Evolutionary conservation across 2,329 filamentous ascomycete genomes (phyloP).

Genomic region (Tolypocladium guangdongense): DNA sequence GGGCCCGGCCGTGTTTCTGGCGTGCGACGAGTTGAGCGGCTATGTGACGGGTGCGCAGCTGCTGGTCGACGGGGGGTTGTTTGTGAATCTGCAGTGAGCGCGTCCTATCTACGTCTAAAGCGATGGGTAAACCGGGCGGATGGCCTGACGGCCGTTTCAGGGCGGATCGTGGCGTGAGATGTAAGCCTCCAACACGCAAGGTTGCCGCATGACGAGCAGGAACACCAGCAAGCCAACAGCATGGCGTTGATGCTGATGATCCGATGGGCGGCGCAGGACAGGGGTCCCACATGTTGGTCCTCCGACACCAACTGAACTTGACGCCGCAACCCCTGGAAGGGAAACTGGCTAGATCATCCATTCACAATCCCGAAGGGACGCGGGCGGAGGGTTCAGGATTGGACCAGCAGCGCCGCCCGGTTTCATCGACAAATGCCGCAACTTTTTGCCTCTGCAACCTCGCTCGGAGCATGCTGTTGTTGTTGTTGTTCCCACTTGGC

Average conservation of each 20-base stretch:
- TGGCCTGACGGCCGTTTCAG: background rate
- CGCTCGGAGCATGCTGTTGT: background rate
- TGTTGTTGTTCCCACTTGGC: background rate
- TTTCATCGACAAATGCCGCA: background rate
- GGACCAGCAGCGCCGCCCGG: background rate
- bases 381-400: background rate
- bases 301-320: background rate
- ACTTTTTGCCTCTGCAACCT: background rate
- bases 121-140: too few species aligned
- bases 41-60: slow-evolving; percentile 78
- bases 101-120: background rate
- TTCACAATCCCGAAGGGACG: background rate
- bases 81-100: slow-evolving; percentile 74
- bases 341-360: background rate
- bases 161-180: background rate
- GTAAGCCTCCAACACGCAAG: background rate
- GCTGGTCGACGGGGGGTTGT: slow-evolving; percentile 78
- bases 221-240: background rate
- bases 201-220: too few species aligned
- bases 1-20: slow-evolving; percentile 77
- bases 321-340: too few species aligned
- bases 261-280: background rate
- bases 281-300: background rate
- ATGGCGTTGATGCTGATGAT: background rate
- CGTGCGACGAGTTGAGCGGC: slow-evolving; percentile 63